These are phyloP conservation scores for Eucalyptus regnans DNA, from an alignment of 345 rosid genomes.

Conservation along the genomic window DNA sequence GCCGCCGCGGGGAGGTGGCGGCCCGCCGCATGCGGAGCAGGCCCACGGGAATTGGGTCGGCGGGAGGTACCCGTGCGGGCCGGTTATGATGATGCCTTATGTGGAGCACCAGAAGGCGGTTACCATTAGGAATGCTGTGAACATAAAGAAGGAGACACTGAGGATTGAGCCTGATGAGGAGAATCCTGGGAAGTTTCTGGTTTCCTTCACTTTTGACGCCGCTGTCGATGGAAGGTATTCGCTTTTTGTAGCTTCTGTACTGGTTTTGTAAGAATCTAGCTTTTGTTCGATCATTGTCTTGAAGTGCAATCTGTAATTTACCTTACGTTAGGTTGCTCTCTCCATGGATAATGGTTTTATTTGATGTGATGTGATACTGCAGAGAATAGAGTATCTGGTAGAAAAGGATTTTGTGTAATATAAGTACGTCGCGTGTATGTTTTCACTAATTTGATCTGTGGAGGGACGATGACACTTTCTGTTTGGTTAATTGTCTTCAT, in stretches of 20 bases:
- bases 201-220: conserved; percentile 86
- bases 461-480: background rate
- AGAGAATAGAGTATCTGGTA: background rate
- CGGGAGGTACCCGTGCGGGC: conserved; percentile 33
- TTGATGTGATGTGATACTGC: background rate
- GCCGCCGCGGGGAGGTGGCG: background rate
- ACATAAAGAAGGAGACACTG: conserved; percentile 73
- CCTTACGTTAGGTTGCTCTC: background rate
- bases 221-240: conserved; percentile 66
- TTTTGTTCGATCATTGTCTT: background rate
- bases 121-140: conserved; percentile 68
- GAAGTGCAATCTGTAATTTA: background rate
- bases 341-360: background rate
- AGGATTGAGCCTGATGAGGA: conserved; percentile 47
- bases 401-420: background rate
- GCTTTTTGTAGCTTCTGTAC: background rate
- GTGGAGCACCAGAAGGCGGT: conserved; percentile 85
- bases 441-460: background rate
- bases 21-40: conserved; percentile 8
- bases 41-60: conserved; percentile 22
- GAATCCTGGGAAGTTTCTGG: conserved; percentile 48
- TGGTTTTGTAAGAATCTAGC: background rate
- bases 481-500: background rate
- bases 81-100: conserved; percentile 34
- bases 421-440: background rate